phyloP scores from a whole-genome alignment of 176 grass and related monocot species.

The Cymbopogon citratus region DNA sequence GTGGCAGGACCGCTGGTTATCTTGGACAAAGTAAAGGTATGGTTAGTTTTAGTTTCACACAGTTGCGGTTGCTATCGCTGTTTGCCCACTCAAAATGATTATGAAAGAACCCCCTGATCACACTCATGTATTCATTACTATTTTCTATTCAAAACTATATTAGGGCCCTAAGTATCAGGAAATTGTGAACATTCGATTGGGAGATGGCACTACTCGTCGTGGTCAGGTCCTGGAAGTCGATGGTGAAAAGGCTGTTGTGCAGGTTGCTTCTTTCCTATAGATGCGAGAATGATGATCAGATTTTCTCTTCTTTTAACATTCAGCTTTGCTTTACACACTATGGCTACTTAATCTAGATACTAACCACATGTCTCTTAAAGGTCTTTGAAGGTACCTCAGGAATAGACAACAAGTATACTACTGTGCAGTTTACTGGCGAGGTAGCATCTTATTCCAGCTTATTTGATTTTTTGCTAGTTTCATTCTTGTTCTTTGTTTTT shows the following conservation, averaged over 20 bases:
- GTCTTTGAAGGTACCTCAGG: slow-evolving; percentile 96
- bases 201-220: slow-evolving; percentile 94
- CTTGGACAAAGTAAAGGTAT: slow-evolving; percentile 98
- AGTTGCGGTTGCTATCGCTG: background rate
- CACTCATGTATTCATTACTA: background rate
- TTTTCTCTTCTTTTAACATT: background rate
- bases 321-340: background rate
- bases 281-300: background rate
- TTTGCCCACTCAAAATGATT: background rate
- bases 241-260: slow-evolving; percentile 98
- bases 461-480: slow-evolving; percentile 10
- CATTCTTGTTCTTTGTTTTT: background rate
- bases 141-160: background rate
- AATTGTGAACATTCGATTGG: slow-evolving; percentile 94
- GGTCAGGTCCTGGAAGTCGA: slow-evolving; percentile 99
- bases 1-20: slow-evolving; percentile 96
- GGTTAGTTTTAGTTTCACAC: background rate
- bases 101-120: background rate
- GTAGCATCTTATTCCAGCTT: slow-evolving; percentile 10
- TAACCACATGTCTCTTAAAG: slow-evolving; percentile 39
- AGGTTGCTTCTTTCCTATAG: slow-evolving; percentile 49
- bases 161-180: slow-evolving; percentile 97
- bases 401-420: slow-evolving; percentile 93
- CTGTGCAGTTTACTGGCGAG: slow-evolving; percentile 91
- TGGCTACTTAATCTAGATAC: background rate